Base-by-base conservation (phyloP, 2,329 filamentous ascomycete species). In the Balansia obtecta region DNA sequence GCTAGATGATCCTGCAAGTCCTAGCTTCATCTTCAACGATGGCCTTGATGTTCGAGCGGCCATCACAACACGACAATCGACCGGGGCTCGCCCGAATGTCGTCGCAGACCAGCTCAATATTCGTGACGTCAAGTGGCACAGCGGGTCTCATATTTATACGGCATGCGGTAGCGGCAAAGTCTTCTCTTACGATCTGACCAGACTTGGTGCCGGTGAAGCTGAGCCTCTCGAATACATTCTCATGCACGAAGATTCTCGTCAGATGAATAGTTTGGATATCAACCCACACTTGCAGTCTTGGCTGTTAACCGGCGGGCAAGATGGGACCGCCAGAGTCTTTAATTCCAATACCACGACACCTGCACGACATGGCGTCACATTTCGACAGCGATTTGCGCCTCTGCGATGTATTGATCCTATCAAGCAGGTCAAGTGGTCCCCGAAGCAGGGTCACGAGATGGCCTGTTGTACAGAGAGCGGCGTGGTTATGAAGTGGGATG, bases 401-500 rank as follows among this genome's bases (percentile, higher is more conserved):
- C 49, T 69, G 12, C 64, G 65, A 40, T 68, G 64, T 42, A 69
- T 67, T 38, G 67, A 69, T 41, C 58, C 67, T 1, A 76, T 84
- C 33, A 72, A 77, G 27, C 76, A 82, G 58, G 76, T 84, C n/a
- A 73, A 79, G 56, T 84, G 80, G 80, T 82, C 79, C 13, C 79
- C 80, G 7, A 75, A 69, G 34, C 73, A 80, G 46, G 80, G 78
- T 6, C 72, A 80, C 57, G 70, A 76, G 52, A 82, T 83, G 64
- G 80, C 80, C 18, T 83, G 79, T 61, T 80, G 75, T 46, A 83
- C 80, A 0, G 80, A 83, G 53, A 73, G 75, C 38, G 80, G 80
- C 11, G 72, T 75, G 13, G 70, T 84, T 12, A 64, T 82, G 55
- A 82, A 83, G 58, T 84, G 80, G 79, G 80, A 84, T 61, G 71